Base-by-base conservation (phyloP, 495 filamentous ascomycete species). In the Penicillium alfredii region DNA sequence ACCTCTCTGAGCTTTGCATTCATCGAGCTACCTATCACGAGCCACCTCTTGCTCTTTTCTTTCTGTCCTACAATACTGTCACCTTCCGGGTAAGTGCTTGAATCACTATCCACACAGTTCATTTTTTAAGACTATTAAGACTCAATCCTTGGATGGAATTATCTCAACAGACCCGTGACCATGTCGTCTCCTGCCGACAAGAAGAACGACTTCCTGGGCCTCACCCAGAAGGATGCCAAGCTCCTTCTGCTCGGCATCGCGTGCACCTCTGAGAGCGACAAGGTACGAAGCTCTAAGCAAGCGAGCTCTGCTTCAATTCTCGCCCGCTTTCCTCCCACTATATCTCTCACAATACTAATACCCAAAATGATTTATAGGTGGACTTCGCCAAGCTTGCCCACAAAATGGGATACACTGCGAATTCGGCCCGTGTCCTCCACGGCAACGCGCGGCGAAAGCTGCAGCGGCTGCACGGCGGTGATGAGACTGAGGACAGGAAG, bases 351-450 rank as follows among this genome's bases (percentile, higher is more conserved):
- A n/a, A n/a, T n/a, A n/a, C n/a, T n/a, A n/a, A n/a, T n/a, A n/a
- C n/a, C n/a, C n/a, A n/a, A n/a, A n/a, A n/a, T n/a, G n/a, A n/a
- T n/a, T n/a, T n/a, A 36, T 22, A 47, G 49, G 44, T 65, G 45
- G 58, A 68, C 42, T 51, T 36, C 33, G 46, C 40, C 3, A 58
- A 59, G 27, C 22, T 68, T 8, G 55, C 49, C 6, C 19, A 35
- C 6, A 28, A 54, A n/a, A 47, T 42, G 15, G 49, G 47, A 7
- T 65, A 49, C 34, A 60, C 32, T 30, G 18, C 26, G 5, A 42
- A 28, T 8, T 58, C 56, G 1, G 57, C 61, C 17, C 40, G 40
- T 11, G 31, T 47, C 10, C 18, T 33, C 18, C 64, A 38, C 19
- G 16, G 26, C 18, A 29, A 24, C 13, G 29, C 51, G 5, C 49